phyloP scores from a whole-genome alignment of 176 grass and related monocot species.

The Metroxylon sagu region DNA sequence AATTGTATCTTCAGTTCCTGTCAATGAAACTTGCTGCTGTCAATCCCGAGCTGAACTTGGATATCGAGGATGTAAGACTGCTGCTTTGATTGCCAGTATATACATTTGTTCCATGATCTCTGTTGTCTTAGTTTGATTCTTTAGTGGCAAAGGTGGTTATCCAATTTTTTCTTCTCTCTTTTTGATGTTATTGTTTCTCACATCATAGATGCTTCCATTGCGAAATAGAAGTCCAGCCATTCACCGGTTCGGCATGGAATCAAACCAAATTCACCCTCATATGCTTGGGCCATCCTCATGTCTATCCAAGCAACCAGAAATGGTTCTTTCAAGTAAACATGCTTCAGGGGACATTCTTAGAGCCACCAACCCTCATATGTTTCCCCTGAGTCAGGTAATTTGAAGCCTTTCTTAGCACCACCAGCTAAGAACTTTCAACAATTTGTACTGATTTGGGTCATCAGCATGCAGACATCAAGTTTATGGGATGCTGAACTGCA shows the following conservation, averaged over 20 bases:
- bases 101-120: background rate
- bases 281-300: constrained; percentile 32
- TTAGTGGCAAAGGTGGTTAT: background rate
- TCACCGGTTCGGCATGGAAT: constrained; percentile 18
- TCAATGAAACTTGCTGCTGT: constrained; percentile 77
- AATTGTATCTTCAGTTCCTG: constrained; percentile 55
- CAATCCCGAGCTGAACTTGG: constrained; percentile 42
- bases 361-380: constrained; percentile 2
- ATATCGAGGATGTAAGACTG: constrained; percentile 56
- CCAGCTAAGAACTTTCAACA: background rate
- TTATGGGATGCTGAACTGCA: constrained; percentile 45
- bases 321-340: constrained; percentile 33
- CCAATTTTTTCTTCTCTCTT: background rate
- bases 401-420: constrained; percentile 14
- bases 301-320: constrained; percentile 47
- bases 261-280: constrained; percentile 36
- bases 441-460: background rate
- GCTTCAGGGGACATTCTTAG: constrained; percentile 18
- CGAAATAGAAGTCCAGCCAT: constrained; percentile 25
- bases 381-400: constrained; percentile 49
- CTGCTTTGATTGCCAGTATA: background rate
- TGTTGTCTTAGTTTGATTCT: background rate
- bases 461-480: constrained; percentile 19
- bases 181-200: too few relatives aligned
- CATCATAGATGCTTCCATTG: constrained; percentile 38